Percentiles rank a stretch among this genome's conserved stretches.
Conservation (phyloP, 2,329 filamentous ascomycete genomes). For the Colletotrichum chlorophyti region DNA sequence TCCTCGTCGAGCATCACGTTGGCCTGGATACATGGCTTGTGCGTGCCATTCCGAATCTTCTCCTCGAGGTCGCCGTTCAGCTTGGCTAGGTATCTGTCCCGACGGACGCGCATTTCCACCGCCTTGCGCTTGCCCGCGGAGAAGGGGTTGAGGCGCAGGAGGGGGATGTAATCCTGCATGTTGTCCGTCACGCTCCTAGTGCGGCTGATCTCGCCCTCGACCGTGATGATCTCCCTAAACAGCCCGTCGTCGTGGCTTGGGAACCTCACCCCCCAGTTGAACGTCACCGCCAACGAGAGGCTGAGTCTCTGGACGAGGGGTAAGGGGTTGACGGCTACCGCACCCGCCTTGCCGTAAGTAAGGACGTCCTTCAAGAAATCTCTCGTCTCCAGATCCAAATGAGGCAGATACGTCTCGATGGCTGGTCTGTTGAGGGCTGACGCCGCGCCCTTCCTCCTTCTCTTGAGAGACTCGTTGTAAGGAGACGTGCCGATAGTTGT, state of each 20-base stretch:
- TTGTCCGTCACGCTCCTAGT: conserved; percentile 32
- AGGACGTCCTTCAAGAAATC: conserved; percentile 65
- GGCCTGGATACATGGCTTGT: conserved; percentile 70
- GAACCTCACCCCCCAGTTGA: conserved; percentile 68
- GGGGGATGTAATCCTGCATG: conserved; percentile 33
- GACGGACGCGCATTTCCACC: conserved; percentile 29
- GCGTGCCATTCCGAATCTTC: conserved; percentile 55
- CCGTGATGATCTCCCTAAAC: conserved; percentile 32
- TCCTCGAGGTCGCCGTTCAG: conserved; percentile 31
- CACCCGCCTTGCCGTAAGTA: conserved; percentile 60
- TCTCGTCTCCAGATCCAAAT: conserved; percentile 58
- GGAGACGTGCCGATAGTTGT: conserved; percentile 68
- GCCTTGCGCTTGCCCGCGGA: conserved; percentile 21
- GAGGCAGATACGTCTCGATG: conserved; percentile 70
- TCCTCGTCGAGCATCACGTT: conserved; percentile 71
- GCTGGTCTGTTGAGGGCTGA: conserved; percentile 71
- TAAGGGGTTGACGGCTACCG: conserved; percentile 64
- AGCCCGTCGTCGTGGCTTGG: conserved; percentile 21
- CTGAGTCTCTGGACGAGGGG: conserved; percentile 69
- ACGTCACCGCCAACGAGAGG: conserved; percentile 67
- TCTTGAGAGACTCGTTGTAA: conserved; percentile 73
- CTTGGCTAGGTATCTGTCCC: conserved; percentile 31
- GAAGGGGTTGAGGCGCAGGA: conserved; percentile 28
- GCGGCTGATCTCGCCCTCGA: conserved; percentile 32
- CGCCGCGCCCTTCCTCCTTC: conserved; percentile 69